Conservation (phyloP, 345 rosid genomes). For the Angophora floribunda region DNA sequence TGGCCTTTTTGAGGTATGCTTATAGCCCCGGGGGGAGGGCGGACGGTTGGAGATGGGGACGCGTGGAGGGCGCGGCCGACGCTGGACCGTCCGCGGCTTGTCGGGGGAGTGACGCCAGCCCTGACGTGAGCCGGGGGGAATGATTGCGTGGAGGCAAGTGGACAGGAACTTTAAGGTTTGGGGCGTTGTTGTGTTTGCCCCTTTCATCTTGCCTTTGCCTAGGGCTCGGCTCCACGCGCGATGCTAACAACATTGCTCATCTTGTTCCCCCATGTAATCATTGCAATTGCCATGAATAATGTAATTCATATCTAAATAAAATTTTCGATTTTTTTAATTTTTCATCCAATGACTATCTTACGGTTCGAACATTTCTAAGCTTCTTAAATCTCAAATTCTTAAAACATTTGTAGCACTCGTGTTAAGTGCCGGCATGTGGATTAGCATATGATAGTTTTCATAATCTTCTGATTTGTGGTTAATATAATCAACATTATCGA, state of each 20-base stretch:
- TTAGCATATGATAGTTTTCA: not conserved
- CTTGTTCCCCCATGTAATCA: not conserved
- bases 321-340: not conserved
- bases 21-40: not conserved
- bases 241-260: not conserved
- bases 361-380: accelerated
- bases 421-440: not conserved
- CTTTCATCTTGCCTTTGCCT: not conserved
- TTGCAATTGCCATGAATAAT: not conserved
- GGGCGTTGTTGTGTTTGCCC: slow-evolving; percentile 13
- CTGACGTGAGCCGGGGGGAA: slow-evolving; percentile 26
- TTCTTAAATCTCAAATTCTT: not conserved
- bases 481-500: accelerated
- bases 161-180: slow-evolving; percentile 4
- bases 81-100: slow-evolving; percentile 26
- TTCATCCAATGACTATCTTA: not conserved
- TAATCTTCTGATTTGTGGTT: accelerated
- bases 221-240: slow-evolving; percentile 1
- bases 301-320: not conserved
- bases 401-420: not conserved
- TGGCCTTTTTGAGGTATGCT: not conserved
- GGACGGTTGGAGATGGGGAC: slow-evolving; percentile 35
- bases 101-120: slow-evolving; percentile 52
- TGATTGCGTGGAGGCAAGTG: slow-evolving; percentile 35
- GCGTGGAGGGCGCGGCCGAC: slow-evolving; percentile 20